Conservation (phyloP, 768 basidiomycete genomes). For the Psilocybe cubensis region DNA sequence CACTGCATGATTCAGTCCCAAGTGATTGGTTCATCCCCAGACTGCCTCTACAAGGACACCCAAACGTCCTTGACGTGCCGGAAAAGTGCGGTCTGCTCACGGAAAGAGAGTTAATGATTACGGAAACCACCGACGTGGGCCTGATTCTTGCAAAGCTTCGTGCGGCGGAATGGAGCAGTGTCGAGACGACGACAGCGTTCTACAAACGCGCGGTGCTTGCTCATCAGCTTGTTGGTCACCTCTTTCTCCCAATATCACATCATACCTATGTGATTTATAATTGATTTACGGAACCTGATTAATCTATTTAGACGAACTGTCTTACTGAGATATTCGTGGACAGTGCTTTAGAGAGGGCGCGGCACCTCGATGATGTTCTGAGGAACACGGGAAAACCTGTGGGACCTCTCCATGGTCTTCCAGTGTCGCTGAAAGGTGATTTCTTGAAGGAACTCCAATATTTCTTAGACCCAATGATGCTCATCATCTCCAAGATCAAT, state of each 20-base stretch:
- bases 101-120: conserved; percentile 50
- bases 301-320: conserved; percentile 64
- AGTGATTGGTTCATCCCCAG: conserved; percentile 63
- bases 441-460: neutral
- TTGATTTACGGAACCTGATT: neutral
- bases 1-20: conserved; percentile 62
- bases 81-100: conserved; percentile 60
- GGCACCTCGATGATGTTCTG: conserved; percentile 65
- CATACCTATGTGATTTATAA: neutral
- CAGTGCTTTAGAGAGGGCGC: conserved; percentile 65
- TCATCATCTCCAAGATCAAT: conserved; percentile 54
- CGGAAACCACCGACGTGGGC: conserved; percentile 42
- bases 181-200: conserved; percentile 73
- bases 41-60: conserved; percentile 32
- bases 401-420: conserved; percentile 70
- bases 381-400: conserved; percentile 62
- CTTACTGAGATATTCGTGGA: conserved; percentile 85
- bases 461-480: neutral
- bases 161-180: conserved; percentile 56
- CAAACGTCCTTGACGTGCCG: conserved; percentile 60
- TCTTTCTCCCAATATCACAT: neutral
- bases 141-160: conserved; percentile 57
- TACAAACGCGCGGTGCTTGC: conserved; percentile 80
- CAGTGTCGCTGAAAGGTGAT: conserved; percentile 13
- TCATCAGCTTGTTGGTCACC: conserved; percentile 71